A percentile compares a stretch with the other conserved stretches of the same genome.
phyloP scores from a whole-genome alignment of 1,284 basidiomycete genomes.

The Ustilago trichophora region DNA sequence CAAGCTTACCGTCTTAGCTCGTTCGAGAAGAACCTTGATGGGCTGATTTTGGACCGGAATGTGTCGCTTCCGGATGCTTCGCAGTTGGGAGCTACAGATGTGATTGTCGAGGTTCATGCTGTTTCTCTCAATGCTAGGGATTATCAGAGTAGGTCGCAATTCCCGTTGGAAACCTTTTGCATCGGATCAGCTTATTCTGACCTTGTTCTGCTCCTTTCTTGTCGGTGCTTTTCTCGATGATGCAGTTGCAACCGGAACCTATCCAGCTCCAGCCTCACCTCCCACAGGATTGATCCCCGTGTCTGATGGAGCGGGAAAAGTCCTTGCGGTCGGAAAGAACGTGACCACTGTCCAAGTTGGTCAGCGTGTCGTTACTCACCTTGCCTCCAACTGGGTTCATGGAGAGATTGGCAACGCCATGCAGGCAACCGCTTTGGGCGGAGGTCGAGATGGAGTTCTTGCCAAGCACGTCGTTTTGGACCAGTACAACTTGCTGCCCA shows the following conservation, averaged over 20 bases:
- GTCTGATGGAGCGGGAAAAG: slow-evolving; percentile 34
- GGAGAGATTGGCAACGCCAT: slow-evolving; percentile 40
- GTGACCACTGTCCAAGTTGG: slow-evolving; percentile 25
- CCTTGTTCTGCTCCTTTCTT: too few species aligned
- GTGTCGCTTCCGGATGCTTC: slow-evolving; percentile 11
- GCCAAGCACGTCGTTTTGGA: slow-evolving; percentile 26
- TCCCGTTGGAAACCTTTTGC: too few species aligned
- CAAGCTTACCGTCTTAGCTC: slow-evolving; percentile 27
- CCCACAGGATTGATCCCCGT: slow-evolving; percentile 22
- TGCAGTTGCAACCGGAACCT: slow-evolving; percentile 25
- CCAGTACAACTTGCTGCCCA: slow-evolving; percentile 34
- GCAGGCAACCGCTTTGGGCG: slow-evolving; percentile 31
- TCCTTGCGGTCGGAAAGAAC: slow-evolving; percentile 13
- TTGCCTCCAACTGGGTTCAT: slow-evolving; percentile 27
- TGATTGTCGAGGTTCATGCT: slow-evolving; percentile 33
- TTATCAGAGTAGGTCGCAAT: slow-evolving; percentile 34
- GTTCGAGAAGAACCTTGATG: slow-evolving; percentile 23
- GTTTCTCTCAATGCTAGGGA: slow-evolving; percentile 46
- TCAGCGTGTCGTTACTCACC: slow-evolving; percentile 31
- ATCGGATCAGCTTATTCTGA: too few species aligned
- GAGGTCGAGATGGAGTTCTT: slow-evolving; percentile 24
- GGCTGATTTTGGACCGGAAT: slow-evolving; percentile 14
- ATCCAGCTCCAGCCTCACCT: slow-evolving; percentile 27
- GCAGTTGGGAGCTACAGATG: slow-evolving; percentile 8
- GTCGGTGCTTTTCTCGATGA: background rate